Evolutionary conservation across 257 asterid species (phyloP), one percentile per base, ranked within the genome.

Genomic region (Ehretia macrophylla): DNA sequence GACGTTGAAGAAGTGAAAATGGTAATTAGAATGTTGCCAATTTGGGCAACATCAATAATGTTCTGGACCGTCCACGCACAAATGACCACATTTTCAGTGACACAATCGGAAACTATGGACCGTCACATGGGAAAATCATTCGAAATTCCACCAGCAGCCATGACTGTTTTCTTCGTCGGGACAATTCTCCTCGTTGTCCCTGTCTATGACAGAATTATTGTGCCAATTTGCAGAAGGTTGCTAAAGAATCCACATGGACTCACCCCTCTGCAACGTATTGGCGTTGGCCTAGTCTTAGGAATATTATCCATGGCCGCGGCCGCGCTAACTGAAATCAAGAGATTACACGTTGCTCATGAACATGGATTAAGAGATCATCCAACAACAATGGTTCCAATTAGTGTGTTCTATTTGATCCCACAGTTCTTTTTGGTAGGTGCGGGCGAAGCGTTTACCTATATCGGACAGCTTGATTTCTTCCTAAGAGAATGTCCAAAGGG

Each of bases 1-100:
- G 96, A 90, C n/a, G 95, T 90, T 0, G 98, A 90, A 68, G 96
- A 90, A 73, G 96, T 90, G 0, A 90, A 90, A 62, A 38, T 83
- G 8, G 82, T 90, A 47, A 59, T 85, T 0, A 53, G 95, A 59
- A 85, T 90, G 95, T 47, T 90, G 17, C 96, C 98, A 6, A 80
- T 83, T 37, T 90, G 96, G 98, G 98, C 94, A 63, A 90, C 96
- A 1, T 85, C 98, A 0, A 67, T 90, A 0, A 72, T 87, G 83
- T 85, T 85, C 35, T 90, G 96, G 96, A 81, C 89, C 0, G 75
- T 83, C 12, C 82, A 83, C 39, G 98, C 98, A n/a, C 98, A 90
- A 66, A 87, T 87, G 96, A 75, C 87, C n/a, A 90, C 98, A 23
- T 85, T 87, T 60, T 85, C 95, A 0, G 98, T 87, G n/a, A 77